These are phyloP conservation scores for Apiotrichum sp. DNA, from an alignment of 1,284 basidiomycete genomes.

Conservation along the genomic window DNA sequence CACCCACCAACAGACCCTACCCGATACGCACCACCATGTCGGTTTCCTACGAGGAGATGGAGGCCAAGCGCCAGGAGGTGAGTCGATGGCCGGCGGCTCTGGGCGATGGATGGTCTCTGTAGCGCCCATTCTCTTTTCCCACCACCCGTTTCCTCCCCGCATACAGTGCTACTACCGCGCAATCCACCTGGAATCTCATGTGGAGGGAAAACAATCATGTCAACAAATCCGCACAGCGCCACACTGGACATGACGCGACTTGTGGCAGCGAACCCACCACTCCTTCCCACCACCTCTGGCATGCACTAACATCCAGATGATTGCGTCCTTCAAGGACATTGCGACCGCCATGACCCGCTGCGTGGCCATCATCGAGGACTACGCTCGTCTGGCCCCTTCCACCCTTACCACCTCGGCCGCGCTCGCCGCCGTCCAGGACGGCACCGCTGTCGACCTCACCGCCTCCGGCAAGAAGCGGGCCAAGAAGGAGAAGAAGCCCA, in stretches of 20 bases:
- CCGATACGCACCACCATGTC: conserved; percentile 27
- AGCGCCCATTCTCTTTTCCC: no score
- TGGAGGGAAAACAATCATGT: no score
- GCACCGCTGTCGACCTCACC: conserved; percentile 12
- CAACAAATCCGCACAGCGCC: no score
- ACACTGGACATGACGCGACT: no score
- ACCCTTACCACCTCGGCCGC: conserved; percentile 21
- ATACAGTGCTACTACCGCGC: no score
- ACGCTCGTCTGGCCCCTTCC: conserved; percentile 36
- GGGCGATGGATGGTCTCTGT: no score
- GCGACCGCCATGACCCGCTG: conserved; percentile 44
- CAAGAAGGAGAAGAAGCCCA: conserved; percentile 51
- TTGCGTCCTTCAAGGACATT: conserved; percentile 44
- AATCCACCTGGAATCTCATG: no score
- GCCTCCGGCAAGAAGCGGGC: conserved; percentile 24
- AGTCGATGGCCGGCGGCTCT: no score
- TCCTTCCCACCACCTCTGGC: no score
- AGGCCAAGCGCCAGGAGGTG: conserved; percentile 43
- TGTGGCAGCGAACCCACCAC: no score
- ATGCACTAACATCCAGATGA: conserved; percentile 45
- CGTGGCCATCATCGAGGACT: conserved; percentile 42
- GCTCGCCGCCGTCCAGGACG: conserved; percentile 16
- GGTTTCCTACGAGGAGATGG: conserved; percentile 42
- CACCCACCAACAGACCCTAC: not conserved
- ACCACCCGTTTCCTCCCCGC: no score